Conservation (phyloP, 2,329 filamentous ascomycete species). For the Colletotrichum tropicale region DNA sequence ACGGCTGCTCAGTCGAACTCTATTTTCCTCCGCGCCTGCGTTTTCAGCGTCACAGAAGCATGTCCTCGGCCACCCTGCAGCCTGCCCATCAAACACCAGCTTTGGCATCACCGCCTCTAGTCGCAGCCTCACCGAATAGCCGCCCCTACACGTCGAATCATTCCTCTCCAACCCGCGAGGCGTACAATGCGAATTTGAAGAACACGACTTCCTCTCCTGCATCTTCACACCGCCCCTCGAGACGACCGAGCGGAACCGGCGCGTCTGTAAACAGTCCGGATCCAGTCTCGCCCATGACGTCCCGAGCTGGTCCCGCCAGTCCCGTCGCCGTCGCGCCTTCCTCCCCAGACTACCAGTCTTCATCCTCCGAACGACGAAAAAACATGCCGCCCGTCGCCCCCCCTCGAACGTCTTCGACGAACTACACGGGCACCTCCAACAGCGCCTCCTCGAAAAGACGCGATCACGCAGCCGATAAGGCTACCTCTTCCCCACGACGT, state of each 20-base stretch:
- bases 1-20: constrained; percentile 3
- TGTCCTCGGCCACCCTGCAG: constrained; percentile 66
- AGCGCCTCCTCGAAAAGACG: constrained; percentile 50
- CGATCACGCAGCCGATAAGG: constrained; percentile 49
- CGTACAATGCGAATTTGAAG: constrained; percentile 59
- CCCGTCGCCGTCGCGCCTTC: constrained; percentile 43
- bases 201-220: constrained; percentile 51
- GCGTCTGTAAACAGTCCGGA: constrained; percentile 36
- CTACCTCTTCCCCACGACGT: constrained; percentile 46
- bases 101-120: constrained; percentile 53
- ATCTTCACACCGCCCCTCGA: constrained; percentile 58
- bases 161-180: constrained; percentile 58
- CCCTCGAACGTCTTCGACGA: constrained; percentile 80
- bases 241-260: constrained; percentile 56
- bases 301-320: constrained; percentile 49
- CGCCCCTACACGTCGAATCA: constrained; percentile 58
- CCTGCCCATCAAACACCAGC: constrained; percentile 57
- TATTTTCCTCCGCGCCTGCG: not conserved
- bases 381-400: constrained; percentile 75
- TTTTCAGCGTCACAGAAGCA: constrained; percentile 51
- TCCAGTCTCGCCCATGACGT: constrained; percentile 49
- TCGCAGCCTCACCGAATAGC: constrained; percentile 44
- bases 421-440: constrained; percentile 41
- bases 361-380: constrained; percentile 56
- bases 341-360: constrained; percentile 45